phyloP scores from a whole-genome alignment of 2,329 filamentous ascomycete genomes.

The Aspergillus awamori region DNA sequence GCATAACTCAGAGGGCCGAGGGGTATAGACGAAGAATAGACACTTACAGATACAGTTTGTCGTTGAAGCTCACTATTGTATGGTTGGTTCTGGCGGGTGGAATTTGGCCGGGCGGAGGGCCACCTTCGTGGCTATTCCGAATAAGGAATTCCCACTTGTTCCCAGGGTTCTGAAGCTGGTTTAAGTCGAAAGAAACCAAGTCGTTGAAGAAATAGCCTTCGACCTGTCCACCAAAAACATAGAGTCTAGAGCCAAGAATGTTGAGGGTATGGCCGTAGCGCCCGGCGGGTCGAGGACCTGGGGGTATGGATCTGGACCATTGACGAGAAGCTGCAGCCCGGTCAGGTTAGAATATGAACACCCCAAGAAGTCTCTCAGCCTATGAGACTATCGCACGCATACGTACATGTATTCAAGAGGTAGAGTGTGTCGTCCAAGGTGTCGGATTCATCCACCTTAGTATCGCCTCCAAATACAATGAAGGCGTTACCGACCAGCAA shows the following conservation, averaged over 20 bases:
- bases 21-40: background rate
- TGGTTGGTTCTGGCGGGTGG: constrained; percentile 95
- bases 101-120: constrained; percentile 63
- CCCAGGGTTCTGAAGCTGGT: constrained; percentile 84
- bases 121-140: constrained; percentile 65
- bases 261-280: constrained; percentile 96
- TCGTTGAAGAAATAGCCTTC: constrained; percentile 99
- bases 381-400: background rate
- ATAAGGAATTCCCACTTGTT: constrained; percentile 97
- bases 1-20: background rate
- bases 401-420: constrained; percentile 93
- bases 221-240: constrained; percentile 95
- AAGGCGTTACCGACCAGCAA: constrained; percentile 96
- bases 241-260: constrained; percentile 95
- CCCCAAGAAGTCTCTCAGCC: background rate
- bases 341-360: constrained; percentile 19
- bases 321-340: constrained; percentile 77
- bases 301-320: constrained; percentile 92
- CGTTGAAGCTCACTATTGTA: constrained; percentile 85
- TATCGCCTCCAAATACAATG: constrained; percentile 98
- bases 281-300: constrained; percentile 81
- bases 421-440: constrained; percentile 93
- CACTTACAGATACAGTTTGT: constrained; percentile 87
- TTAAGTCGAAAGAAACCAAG: constrained; percentile 90
- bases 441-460: constrained; percentile 92